phyloP scores from a whole-genome alignment of 371 early-diverging fungal species.

The Phascolomyces articulosus region DNA sequence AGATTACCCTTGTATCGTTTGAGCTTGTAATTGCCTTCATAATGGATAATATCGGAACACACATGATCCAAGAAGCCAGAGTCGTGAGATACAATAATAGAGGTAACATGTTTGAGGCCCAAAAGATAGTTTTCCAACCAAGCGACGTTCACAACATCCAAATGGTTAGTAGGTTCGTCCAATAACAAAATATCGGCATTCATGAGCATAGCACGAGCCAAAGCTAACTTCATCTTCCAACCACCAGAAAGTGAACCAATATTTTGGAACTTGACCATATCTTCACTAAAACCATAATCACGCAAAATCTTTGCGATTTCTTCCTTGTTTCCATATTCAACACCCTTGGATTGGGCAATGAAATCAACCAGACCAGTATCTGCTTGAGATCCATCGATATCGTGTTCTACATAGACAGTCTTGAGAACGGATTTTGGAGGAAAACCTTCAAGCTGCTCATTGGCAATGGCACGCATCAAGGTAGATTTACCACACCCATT shows the following conservation, averaged over 20 bases:
- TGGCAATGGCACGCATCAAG: slow-evolving; percentile 81
- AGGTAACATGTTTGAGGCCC: slow-evolving; percentile 72
- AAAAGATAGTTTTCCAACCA: slow-evolving; percentile 87
- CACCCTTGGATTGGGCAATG: slow-evolving; percentile 54
- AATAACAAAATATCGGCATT: slow-evolving; percentile 86
- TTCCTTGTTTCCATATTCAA: slow-evolving; percentile 53
- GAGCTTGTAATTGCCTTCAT: slow-evolving; percentile 72
- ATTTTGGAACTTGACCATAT: slow-evolving; percentile 62
- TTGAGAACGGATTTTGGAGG: slow-evolving; percentile 71
- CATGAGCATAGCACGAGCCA: slow-evolving; percentile 83
- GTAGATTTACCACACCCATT: slow-evolving; percentile 93
- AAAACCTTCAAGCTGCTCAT: slow-evolving; percentile 79
- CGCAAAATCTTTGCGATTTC: slow-evolving; percentile 61
- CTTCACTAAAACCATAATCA: slow-evolving; percentile 73
- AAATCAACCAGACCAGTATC: slow-evolving; percentile 74
- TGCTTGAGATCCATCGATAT: slow-evolving; percentile 75
- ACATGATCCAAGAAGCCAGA: slow-evolving; percentile 86
- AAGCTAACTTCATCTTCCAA: slow-evolving; percentile 89
- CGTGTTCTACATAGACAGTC: slow-evolving; percentile 79
- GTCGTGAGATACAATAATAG: slow-evolving; percentile 92
- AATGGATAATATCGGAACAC: slow-evolving; percentile 84
- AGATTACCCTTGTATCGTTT: slow-evolving; percentile 85
- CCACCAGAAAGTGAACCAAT: slow-evolving; percentile 87
- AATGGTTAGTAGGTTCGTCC: slow-evolving; percentile 93
- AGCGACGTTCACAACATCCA: slow-evolving; percentile 81